A percentile compares a stretch with the other conserved stretches of the same genome.
Conservation (phyloP, 2,329 filamentous ascomycete genomes). For the Cercospora berteroae region DNA sequence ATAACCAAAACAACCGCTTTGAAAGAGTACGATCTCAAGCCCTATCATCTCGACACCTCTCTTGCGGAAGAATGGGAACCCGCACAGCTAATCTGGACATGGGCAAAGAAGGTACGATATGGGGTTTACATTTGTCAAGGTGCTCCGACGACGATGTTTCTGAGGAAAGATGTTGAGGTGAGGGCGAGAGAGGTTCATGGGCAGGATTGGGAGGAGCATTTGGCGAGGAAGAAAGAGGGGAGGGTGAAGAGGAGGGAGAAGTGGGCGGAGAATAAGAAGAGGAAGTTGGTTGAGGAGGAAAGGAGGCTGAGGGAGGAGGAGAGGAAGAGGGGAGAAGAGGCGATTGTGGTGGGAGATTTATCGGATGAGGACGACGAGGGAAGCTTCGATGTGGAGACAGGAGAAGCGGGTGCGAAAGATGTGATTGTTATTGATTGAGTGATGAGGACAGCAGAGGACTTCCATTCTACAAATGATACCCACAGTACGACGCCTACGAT, state of each 20-base stretch:
- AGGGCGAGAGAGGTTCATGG: constrained; percentile 27
- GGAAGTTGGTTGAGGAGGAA: neutral
- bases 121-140: constrained; percentile 28
- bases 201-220: constrained; percentile 19
- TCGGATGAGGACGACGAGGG: neutral
- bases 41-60: constrained; percentile 28
- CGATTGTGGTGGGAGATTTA: neutral
- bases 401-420: neutral
- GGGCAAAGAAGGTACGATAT: constrained; percentile 10
- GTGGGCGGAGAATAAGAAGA: constrained; percentile 8
- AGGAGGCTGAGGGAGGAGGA: neutral
- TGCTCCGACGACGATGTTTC: constrained; percentile 32
- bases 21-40: constrained; percentile 25
- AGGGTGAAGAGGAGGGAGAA: constrained; percentile 16
- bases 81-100: neutral
- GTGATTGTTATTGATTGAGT: neutral
- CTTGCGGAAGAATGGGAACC: neutral
- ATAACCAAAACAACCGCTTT: constrained; percentile 34
- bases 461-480: neutral
- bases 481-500: neutral
- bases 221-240: constrained; percentile 15
- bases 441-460: neutral
- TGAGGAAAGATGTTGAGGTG: constrained; percentile 27
- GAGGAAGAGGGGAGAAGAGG: neutral
- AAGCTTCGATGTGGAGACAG: neutral